Conservation (phyloP, 306 rosid species). For the Betula pendula region DNA sequence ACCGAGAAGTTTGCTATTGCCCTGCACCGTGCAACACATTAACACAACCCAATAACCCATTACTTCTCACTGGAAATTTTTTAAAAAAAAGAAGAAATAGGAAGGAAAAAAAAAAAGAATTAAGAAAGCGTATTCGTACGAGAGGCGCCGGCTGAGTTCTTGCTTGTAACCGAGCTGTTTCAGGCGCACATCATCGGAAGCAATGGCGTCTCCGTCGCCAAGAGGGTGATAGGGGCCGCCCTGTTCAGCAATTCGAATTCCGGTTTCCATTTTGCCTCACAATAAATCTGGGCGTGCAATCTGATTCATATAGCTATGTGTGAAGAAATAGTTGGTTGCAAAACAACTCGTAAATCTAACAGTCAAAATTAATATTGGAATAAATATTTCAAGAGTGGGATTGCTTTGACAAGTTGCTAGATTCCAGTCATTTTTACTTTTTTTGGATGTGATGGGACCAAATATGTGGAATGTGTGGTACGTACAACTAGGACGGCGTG, state of each 20-base stretch:
- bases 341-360: not conserved
- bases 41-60: not conserved
- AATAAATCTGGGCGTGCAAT: too few relatives aligned
- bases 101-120: too few relatives aligned
- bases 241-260: not conserved
- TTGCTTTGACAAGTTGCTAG: not conserved
- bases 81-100: not conserved
- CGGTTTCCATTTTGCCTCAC: not conserved
- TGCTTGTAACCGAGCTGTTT: constrained; percentile 51
- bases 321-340: not conserved
- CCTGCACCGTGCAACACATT: constrained; percentile 11
- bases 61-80: not conserved
- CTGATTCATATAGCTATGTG: not conserved
- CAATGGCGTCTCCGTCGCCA: constrained; percentile 18
- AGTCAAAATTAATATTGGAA: not conserved
- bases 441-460: not conserved
- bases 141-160: constrained; percentile 46
- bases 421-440: not conserved
- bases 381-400: not conserved
- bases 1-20: constrained; percentile 43
- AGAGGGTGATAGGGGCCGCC: constrained; percentile 21
- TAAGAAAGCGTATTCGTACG: constrained; percentile 19
- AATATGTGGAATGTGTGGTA: not conserved
- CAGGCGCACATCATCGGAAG: constrained; percentile 32
- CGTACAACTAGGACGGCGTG: too few relatives aligned